Base-by-base conservation (phyloP, 805 yeast species). In the Sugiyamaella marilandica region DNA sequence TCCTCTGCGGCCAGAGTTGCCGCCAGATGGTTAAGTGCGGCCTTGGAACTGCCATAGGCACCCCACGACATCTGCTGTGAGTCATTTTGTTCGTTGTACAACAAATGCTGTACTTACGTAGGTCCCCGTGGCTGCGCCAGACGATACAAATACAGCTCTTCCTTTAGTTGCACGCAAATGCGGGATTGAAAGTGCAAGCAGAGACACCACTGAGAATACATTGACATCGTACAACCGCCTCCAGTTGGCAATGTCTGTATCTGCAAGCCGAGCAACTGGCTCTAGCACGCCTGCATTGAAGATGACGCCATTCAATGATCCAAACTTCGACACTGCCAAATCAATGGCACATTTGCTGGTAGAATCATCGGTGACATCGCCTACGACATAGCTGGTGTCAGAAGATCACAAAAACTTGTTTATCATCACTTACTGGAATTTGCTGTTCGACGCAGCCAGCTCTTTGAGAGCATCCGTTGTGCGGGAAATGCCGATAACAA, bases 11-110 rank as follows among this genome's bases (percentile, higher is more conserved):
- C 84, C 13, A 92, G 66, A 11, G 87, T 80, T 45, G 71, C 64
- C 5, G 87, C 82, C 49, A 89, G 77, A 61, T 84, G 90, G 67
- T 92, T 90, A 48, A 92, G 65, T 0, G 97, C 96, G 0, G 97
- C 97, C 67, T 92, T 92, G 5, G 96, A 83, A 3, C 91, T 73
- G 0, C 97, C 96, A 62, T 92, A 92, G 4, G 96, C 95, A 14
- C 85, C 85, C 97, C 97, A 92, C 0, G 89, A 94, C 56, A 74
- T 61, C 73, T 72, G 61, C n/a, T 18, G 46, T 41, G 35, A 39
- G 47, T 10, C 9, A 11, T n/a, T 33, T 16, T 29, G 14, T 11
- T 29, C 13, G 5, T 19, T 7, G 14, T 21, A n/a, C 33, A 21
- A 5, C 18, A 24, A 10, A 7, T 11, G 46, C 9, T 35, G 10